Percentiles rank a stretch among this genome's conserved stretches.
Conservation (phyloP, 2,329 filamentous ascomycete species). For the Ophiostoma himal-ulmi region DNA sequence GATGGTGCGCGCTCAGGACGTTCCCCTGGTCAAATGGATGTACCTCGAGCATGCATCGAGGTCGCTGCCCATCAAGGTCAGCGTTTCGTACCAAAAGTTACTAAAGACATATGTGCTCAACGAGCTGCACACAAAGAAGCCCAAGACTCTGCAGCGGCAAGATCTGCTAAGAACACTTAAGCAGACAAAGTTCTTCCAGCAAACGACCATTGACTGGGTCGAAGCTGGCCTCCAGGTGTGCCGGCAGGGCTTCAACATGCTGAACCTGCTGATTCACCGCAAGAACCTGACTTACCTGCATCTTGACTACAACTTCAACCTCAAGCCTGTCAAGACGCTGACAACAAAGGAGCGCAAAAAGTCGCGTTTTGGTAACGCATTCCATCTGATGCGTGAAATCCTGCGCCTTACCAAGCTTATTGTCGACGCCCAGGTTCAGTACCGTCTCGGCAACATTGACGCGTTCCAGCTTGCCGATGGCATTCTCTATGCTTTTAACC, state of each 20-base stretch:
- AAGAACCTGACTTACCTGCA: slow-evolving; percentile 98
- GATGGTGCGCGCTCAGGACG: slow-evolving; percentile 96
- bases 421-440: slow-evolving; percentile 97
- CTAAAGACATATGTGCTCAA: slow-evolving; percentile 95
- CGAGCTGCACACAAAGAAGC: slow-evolving; percentile 90
- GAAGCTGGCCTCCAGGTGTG: slow-evolving; percentile 98
- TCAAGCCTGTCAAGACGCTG: slow-evolving; percentile 97
- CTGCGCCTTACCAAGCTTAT: slow-evolving; percentile 93
- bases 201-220: slow-evolving; percentile 98
- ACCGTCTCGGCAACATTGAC: slow-evolving; percentile 94
- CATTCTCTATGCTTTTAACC: slow-evolving; percentile 99
- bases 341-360: slow-evolving; percentile 99
- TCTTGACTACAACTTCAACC: slow-evolving; percentile 98
- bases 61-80: slow-evolving; percentile 85
- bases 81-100: slow-evolving; percentile 96
- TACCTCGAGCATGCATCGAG: slow-evolving; percentile 93
- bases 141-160: slow-evolving; percentile 93
- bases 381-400: slow-evolving; percentile 98
- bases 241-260: slow-evolving; percentile 97
- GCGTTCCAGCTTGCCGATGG: slow-evolving; percentile 97
- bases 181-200: slow-evolving; percentile 98
- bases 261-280: slow-evolving; percentile 93
- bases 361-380: slow-evolving; percentile 97
- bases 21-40: slow-evolving; percentile 95
- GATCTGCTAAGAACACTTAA: slow-evolving; percentile 84